Conservation (phyloP, 2,329 filamentous ascomycete species). For the Ophiostoma sp. region DNA sequence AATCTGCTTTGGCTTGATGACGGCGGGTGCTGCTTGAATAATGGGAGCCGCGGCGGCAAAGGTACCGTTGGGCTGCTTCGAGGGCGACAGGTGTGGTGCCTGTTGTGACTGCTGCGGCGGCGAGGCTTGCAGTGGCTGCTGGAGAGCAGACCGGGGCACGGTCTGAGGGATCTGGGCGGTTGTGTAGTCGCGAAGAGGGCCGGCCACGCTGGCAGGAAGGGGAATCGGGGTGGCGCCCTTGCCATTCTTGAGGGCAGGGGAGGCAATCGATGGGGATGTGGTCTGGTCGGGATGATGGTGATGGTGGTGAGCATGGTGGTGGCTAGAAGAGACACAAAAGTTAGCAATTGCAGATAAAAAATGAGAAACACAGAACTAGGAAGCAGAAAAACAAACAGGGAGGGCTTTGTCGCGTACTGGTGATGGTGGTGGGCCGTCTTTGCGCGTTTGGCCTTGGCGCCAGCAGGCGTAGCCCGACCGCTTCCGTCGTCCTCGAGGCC, state of each 20-base stretch:
- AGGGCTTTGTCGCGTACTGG: conserved; percentile 51
- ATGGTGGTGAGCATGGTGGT: conserved; percentile 61
- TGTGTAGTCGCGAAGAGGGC: conserved; percentile 39
- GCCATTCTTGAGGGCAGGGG: conserved; percentile 50
- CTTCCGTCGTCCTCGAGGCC: conserved; percentile 67
- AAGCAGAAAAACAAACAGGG: background rate
- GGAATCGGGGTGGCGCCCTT: conserved; percentile 50
- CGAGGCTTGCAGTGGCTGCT: background rate
- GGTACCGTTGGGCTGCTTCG: background rate
- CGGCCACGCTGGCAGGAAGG: conserved; percentile 42
- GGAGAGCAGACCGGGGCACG: conserved; percentile 39
- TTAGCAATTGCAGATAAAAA: background rate
- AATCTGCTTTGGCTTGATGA: conserved; percentile 59
- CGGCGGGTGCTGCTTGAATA: background rate
- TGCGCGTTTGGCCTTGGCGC: conserved; percentile 59
- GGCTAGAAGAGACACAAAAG: conserved; percentile 12
- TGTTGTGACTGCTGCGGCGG: conserved; percentile 25
- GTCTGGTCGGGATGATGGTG: conserved; percentile 53
- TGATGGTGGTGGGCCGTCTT: conserved; percentile 69
- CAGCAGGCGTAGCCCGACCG: conserved; percentile 60
- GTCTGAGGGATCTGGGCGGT: conserved; percentile 46
- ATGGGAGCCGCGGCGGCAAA: background rate
- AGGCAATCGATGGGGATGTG: conserved; percentile 42
- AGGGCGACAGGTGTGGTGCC: background rate
- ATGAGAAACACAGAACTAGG: background rate